Evolutionary conservation across 192 early-diverging fungal species (phyloP).

Genomic region (Umbelopsis isabellina): DNA sequence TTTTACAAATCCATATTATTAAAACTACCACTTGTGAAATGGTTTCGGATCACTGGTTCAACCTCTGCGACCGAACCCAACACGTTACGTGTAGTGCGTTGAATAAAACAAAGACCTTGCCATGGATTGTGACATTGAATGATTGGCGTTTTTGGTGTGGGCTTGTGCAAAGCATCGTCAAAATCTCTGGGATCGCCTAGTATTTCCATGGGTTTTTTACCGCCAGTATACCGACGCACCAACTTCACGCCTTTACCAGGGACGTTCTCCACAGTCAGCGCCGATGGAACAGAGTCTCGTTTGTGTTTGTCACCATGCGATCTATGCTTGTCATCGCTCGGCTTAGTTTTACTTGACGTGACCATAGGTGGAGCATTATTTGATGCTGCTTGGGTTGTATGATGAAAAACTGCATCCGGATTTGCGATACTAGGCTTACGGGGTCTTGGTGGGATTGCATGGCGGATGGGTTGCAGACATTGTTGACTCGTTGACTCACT

Average conservation of each 20-base stretch:
- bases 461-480: no score
- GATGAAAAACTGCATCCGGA: no score
- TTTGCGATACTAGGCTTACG: no score
- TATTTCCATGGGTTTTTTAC: not conserved
- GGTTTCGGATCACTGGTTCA: not conserved
- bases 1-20: not conserved
- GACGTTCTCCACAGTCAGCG: not conserved
- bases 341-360: not conserved
- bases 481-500: no score
- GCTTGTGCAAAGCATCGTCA: not conserved
- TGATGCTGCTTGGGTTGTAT: not conserved
- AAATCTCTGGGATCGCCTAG: not conserved
- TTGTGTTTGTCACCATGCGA: no score
- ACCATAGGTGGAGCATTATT: slow-evolving; percentile 1
- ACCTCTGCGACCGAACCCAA: not conserved
- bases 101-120: not conserved
- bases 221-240: not conserved
- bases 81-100: not conserved
- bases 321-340: not conserved
- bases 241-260: not conserved
- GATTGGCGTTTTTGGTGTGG: not conserved
- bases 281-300: not conserved
- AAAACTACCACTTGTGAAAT: not conserved
- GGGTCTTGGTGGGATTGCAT: no score
- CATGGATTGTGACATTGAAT: not conserved